These are phyloP conservation scores for Thuja plicata DNA, from an alignment of 83 land plant species.

Conservation along the genomic window DNA sequence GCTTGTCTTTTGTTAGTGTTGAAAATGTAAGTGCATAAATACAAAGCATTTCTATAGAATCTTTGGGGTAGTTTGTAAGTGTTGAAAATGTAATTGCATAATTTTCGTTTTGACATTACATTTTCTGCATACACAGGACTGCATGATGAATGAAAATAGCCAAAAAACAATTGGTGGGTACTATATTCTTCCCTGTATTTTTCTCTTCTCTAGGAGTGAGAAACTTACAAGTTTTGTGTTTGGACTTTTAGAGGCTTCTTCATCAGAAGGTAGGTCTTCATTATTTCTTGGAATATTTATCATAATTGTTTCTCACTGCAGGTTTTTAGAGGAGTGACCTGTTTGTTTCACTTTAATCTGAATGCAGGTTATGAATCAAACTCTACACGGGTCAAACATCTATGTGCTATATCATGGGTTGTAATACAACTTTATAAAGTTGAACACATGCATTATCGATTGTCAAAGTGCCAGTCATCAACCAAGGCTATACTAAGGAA, in stretches of 20 bases:
- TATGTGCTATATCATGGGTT: conserved; percentile 4
- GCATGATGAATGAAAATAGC: neutral
- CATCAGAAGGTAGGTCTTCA: neutral
- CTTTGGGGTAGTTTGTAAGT: neutral
- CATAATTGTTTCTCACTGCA: neutral
- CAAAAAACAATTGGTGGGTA: neutral
- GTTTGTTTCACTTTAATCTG: neutral
- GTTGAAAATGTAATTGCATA: no score
- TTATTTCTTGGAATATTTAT: neutral
- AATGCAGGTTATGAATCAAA: conserved; percentile 9
- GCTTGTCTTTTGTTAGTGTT: neutral
- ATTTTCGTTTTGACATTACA: neutral
- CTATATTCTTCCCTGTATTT: neutral
- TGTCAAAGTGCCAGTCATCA: neutral
- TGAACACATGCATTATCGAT: neutral
- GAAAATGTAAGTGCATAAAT: neutral
- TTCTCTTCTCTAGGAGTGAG: conserved; percentile 7
- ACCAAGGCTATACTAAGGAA: conserved; percentile 9
- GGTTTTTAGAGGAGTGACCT: neutral
- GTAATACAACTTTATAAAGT: conserved; percentile 9
- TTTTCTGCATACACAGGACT: neutral
- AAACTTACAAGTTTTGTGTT: conserved; percentile 12
- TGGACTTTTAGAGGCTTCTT: neutral
- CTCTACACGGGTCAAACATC: neutral
- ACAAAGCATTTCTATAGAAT: neutral